Evolutionary conservation across 257 asterid genomes (phyloP).

Genomic region (Misopates orontium): DNA sequence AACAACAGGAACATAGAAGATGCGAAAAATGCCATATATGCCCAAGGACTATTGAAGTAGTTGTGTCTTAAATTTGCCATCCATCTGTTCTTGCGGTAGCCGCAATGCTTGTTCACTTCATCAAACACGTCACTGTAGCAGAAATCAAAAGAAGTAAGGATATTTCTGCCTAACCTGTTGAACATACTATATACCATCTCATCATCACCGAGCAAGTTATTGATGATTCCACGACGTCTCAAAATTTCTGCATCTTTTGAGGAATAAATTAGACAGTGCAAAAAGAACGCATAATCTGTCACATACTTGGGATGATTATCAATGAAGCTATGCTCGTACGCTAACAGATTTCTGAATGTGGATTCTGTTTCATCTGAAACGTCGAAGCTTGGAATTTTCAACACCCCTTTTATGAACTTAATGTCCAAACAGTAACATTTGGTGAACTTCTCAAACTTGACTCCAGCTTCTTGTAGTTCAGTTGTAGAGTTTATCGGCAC

Average conservation of each 20-base stretch:
- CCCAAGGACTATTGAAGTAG: conserved; percentile 40
- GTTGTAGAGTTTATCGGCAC: conserved; percentile 30
- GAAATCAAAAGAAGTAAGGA: conserved; percentile 17
- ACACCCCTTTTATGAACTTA: conserved; percentile 30
- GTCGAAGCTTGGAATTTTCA: conserved; percentile 30
- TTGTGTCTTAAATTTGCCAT: conserved; percentile 39
- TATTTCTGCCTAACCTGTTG: conserved; percentile 34
- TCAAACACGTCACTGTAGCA: conserved; percentile 27
- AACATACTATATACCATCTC: conserved; percentile 31
- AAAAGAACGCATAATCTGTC: conserved; percentile 34
- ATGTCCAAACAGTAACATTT: conserved; percentile 26
- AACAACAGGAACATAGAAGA: conserved; percentile 29
- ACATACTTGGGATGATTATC: conserved; percentile 31
- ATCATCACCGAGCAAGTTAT: conserved; percentile 38
- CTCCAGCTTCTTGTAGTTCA: conserved; percentile 37
- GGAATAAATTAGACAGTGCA: conserved; percentile 33
- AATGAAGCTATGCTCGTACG: conserved; percentile 29
- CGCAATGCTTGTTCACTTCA: conserved; percentile 23
- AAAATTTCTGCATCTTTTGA: conserved; percentile 26
- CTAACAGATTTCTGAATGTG: conserved; percentile 34
- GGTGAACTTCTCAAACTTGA: conserved; percentile 20
- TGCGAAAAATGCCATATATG: conserved; percentile 24
- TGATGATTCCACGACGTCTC: conserved; percentile 25
- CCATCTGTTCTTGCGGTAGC: conserved; percentile 27
- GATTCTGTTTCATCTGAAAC: conserved; percentile 39